Conservation (phyloP, 495 filamentous ascomycete species). For the Aspergillus sclerotiicarbonarius region DNA sequence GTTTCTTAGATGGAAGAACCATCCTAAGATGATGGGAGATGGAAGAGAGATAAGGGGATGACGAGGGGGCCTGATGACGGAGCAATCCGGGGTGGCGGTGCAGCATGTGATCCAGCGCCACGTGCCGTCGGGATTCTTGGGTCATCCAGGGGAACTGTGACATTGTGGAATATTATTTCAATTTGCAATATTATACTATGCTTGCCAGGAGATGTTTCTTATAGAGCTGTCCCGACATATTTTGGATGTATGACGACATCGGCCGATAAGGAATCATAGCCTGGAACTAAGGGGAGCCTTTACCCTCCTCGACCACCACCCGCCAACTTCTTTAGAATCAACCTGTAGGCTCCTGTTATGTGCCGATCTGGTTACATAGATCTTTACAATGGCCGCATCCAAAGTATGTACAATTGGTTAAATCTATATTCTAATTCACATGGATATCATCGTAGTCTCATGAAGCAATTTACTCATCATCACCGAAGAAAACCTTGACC, state of each 20-base stretch:
- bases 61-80: constrained; percentile 31
- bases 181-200: no score
- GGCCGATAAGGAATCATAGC: no score
- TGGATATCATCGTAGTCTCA: constrained; percentile 11
- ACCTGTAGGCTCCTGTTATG: no score
- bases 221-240: no score
- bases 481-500: constrained; percentile 81
- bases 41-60: constrained; percentile 15
- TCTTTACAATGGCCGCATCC: not conserved
- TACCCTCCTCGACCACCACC: no score
- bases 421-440: constrained; percentile 15
- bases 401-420: constrained; percentile 5
- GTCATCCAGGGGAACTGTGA: no score
- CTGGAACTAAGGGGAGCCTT: no score
- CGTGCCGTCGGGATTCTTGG: constrained; percentile 5
- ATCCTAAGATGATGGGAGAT: constrained; percentile 26
- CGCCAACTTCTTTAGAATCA: no score
- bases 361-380: no score
- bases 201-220: no score
- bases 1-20: constrained; percentile 12
- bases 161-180: no score
- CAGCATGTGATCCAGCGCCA: constrained; percentile 27
- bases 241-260: no score
- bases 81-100: constrained; percentile 31
- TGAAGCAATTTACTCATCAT: constrained; percentile 62